Conservation (phyloP, 1,139 yeast species). For the Kodamaea sp. region DNA sequence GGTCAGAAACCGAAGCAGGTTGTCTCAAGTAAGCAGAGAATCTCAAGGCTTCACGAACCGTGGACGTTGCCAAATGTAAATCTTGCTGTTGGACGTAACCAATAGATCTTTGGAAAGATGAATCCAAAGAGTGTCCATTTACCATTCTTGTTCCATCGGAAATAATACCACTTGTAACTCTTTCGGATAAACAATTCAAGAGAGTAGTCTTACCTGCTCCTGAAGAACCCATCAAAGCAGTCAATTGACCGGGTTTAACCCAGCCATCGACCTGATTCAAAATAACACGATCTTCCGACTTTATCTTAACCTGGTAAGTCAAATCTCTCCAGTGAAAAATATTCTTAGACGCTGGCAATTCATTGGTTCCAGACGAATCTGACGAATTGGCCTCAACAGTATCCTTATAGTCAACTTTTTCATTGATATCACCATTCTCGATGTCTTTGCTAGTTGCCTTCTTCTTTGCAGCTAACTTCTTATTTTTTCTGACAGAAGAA, state of each 20-base stretch:
- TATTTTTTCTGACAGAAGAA: constrained; percentile 27
- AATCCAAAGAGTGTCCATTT: constrained; percentile 34
- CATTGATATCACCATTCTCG: constrained; percentile 17
- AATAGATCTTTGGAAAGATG: constrained; percentile 42
- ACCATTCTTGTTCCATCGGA: constrained; percentile 39
- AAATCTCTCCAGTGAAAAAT: constrained; percentile 58
- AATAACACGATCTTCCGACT: constrained; percentile 60
- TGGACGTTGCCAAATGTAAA: constrained; percentile 37
- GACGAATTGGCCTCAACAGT: constrained; percentile 15
- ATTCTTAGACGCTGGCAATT: constrained; percentile 15
- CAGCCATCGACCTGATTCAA: constrained; percentile 37
- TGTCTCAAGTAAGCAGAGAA: constrained; percentile 42
- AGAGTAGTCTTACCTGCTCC: constrained; percentile 40
- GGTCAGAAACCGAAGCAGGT: constrained; percentile 27
- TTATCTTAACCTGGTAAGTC: constrained; percentile 70
- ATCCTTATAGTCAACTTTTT: constrained; percentile 18
- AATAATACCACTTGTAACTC: constrained; percentile 35
- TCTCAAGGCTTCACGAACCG: constrained; percentile 41
- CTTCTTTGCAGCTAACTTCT: constrained; percentile 26
- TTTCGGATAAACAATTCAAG: constrained; percentile 33
- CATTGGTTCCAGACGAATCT: constrained; percentile 7
- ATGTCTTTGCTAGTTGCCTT: constrained; percentile 16
- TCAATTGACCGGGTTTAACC: constrained; percentile 60
- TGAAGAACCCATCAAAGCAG: constrained; percentile 35
- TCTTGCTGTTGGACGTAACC: constrained; percentile 46